Base-by-base conservation (phyloP, 371 early-diverging fungal genomes). In the Apophysomyces elegans region DNA sequence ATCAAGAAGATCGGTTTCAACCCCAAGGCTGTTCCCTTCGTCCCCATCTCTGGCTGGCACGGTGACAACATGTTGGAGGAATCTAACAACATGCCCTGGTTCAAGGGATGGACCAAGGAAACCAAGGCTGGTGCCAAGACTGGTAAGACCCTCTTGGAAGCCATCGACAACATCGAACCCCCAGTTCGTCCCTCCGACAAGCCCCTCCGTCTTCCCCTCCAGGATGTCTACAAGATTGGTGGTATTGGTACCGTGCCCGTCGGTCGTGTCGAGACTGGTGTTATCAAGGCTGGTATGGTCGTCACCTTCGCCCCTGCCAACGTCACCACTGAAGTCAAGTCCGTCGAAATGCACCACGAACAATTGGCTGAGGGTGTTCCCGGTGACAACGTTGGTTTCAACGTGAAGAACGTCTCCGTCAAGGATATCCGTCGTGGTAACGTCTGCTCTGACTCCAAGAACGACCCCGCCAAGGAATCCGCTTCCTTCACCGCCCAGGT, bases 261-360 rank as follows among this genome's bases (percentile, higher is more conserved):
- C 80, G 98, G 98, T 81, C 94, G 96, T 92, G 95, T 97, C 26
- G 26, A 26, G 26, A 26, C 26, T 26, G 26, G 26, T 26, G 26
- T 26, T 26, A 26, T 26, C 26, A 26, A 26, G 26, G 26, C 26
- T 26, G 93, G 93, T 96, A 95, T 95, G 95, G 90, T 93, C 69
- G 95, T 95, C 68, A 89, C 87, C 81, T 95, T 95, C 79, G 94
- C 95, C 69, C 96, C 97, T 66, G 80, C 89, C 74, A 80, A 80
- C 74, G 89, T 95, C 74, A 84, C 93, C 83, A 93, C 95, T 88
- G 95, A 96, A 87, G 98, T 96, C 86, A 95, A 94, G 90, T 96
- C 96, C 86, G 95, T 97, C 70, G 96, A 96, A 88, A 98, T 96
- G 98, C 98, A 96, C 86, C 96, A 96, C 95, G 95, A 96, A 86